Evolutionary conservation across 176 grass and related monocot species (phyloP).

Genomic region (Stipa capillata): DNA sequence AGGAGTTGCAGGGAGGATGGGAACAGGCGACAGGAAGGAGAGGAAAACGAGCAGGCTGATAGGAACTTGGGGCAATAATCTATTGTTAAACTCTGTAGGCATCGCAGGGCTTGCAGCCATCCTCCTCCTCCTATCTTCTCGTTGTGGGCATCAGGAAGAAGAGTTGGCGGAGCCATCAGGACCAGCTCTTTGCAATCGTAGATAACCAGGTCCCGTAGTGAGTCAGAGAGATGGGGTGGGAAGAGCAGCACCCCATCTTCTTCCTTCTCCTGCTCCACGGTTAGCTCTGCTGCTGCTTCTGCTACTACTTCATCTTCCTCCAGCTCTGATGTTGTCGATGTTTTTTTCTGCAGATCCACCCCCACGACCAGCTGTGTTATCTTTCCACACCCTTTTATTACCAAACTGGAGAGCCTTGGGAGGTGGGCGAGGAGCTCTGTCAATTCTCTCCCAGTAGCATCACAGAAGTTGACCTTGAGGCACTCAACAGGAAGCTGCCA

Average conservation of each 20-base stretch:
- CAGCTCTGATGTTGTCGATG: neutral
- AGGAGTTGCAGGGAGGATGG: neutral
- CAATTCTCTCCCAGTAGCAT: neutral
- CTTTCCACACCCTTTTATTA: neutral
- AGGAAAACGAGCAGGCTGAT: too few species aligned
- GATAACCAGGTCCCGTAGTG: rapidly evolving
- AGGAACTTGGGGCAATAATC: rapidly evolving
- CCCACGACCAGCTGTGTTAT: neutral
- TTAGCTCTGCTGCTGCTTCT: neutral
- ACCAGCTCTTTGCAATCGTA: rapidly evolving
- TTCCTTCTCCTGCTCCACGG: neutral
- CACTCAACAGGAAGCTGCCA: neutral
- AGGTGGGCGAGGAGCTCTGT: too few species aligned
- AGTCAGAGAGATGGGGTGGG: neutral
- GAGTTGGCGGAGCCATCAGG: too few species aligned
- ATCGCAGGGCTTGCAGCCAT: neutral
- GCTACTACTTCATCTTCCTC: neutral
- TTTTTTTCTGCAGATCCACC: neutral
- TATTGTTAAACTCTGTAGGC: neutral
- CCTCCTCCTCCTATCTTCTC: too few species aligned
- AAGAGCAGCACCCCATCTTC: neutral
- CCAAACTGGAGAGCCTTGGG: neutral
- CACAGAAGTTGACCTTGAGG: rapidly evolving
- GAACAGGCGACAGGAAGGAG: too few species aligned
- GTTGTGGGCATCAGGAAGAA: too few species aligned